phyloP scores from a whole-genome alignment of 805 yeast species.

The Teunomyces tritomae region DNA sequence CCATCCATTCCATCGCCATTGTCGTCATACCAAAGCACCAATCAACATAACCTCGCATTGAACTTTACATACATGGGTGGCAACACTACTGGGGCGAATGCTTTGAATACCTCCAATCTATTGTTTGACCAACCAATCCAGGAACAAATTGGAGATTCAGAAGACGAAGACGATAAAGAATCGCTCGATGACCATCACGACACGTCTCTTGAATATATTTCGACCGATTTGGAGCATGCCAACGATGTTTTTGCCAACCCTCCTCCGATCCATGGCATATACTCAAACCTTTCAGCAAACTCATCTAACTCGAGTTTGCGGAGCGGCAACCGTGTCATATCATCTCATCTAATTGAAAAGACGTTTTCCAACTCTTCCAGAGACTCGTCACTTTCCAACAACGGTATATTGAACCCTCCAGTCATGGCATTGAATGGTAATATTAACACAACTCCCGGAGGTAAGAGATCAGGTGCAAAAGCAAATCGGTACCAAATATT shows the following conservation, averaged over 20 bases:
- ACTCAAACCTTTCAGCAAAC: slow-evolving; percentile 30
- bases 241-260: slow-evolving; percentile 15
- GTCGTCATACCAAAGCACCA: slow-evolving; percentile 8
- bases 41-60: background rate
- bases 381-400: slow-evolving; percentile 19
- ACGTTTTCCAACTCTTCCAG: slow-evolving; percentile 32
- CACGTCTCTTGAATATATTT: slow-evolving; percentile 7
- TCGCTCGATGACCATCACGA: slow-evolving; percentile 10
- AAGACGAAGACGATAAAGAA: slow-evolving; percentile 20
- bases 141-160: slow-evolving; percentile 21
- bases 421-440: slow-evolving; percentile 1
- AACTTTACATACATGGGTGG: slow-evolving; percentile 5
- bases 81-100: slow-evolving; percentile 4
- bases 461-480: slow-evolving; percentile 39
- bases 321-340: slow-evolving; percentile 9
- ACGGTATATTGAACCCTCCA: slow-evolving; percentile 4
- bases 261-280: slow-evolving; percentile 24
- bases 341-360: slow-evolving; percentile 26
- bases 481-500: slow-evolving; percentile 48
- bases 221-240: slow-evolving; percentile 9
- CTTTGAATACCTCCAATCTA: slow-evolving; percentile 15
- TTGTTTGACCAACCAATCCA: slow-evolving; percentile 30
- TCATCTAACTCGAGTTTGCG: slow-evolving; percentile 34
- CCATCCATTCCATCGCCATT: slow-evolving; percentile 17
- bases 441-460: slow-evolving; percentile 16